A percentile compares a stretch with the other conserved stretches of the same genome.
phyloP scores from a whole-genome alignment of 2,329 filamentous ascomycete genomes.

The Ophiocordyceps unilateralis region DNA sequence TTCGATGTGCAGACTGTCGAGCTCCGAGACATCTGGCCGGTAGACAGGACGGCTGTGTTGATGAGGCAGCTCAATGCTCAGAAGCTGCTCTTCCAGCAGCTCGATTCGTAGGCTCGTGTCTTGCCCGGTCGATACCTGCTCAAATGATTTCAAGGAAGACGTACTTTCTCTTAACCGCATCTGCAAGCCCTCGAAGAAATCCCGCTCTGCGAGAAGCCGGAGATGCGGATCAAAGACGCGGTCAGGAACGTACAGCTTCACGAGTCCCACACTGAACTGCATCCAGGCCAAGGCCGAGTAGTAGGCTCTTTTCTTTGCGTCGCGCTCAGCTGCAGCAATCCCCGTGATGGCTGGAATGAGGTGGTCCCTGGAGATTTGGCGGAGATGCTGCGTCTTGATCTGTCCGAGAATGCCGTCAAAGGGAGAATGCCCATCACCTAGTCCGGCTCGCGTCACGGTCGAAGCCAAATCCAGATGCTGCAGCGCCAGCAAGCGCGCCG shows the following conservation, averaged over 20 bases:
- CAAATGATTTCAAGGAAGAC: slow-evolving; percentile 45
- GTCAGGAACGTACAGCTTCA: slow-evolving; percentile 74
- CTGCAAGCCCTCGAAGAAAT: slow-evolving; percentile 37
- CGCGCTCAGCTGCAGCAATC: slow-evolving; percentile 14
- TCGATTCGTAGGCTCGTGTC: slow-evolving; percentile 48
- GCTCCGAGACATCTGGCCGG: slow-evolving; percentile 49
- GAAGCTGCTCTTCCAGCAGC: slow-evolving; percentile 43
- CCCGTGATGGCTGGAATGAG: slow-evolving; percentile 28
- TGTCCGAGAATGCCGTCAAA: slow-evolving; percentile 9
- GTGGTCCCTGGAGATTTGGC: slow-evolving; percentile 20
- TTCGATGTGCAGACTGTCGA: slow-evolving; percentile 62
- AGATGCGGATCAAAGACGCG: slow-evolving; percentile 69
- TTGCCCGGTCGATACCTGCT: slow-evolving; percentile 50
- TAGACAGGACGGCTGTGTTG: slow-evolving; percentile 48
- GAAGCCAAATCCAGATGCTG: slow-evolving; percentile 5
- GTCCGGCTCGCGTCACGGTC: slow-evolving; percentile 1
- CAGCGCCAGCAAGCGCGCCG: slow-evolving; percentile 10
- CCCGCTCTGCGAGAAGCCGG: slow-evolving; percentile 46
- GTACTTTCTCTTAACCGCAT: slow-evolving; percentile 37
- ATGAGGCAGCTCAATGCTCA: slow-evolving; percentile 47
- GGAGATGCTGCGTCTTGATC: slow-evolving; percentile 19
- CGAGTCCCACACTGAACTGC: slow-evolving; percentile 53
- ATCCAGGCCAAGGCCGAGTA: slow-evolving; percentile 47
- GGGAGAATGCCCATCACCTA: not conserved
- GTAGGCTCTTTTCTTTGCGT: slow-evolving; percentile 8